Conservation (phyloP, 1,139 yeast genomes). For the Candida anutae region DNA sequence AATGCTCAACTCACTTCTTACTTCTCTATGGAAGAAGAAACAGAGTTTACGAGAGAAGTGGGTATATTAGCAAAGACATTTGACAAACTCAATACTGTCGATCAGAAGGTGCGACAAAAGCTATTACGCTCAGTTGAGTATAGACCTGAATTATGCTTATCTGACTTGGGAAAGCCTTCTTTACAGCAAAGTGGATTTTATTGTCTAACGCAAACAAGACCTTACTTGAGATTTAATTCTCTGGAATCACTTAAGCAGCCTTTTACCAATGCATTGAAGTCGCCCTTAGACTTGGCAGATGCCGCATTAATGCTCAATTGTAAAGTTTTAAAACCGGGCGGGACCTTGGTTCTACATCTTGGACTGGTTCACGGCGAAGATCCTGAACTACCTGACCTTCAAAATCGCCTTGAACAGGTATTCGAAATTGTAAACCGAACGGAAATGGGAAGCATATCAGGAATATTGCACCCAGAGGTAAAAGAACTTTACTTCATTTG, state of each 20-base stretch:
- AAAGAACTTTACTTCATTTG: slow-evolving; percentile 68
- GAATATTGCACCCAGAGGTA: slow-evolving; percentile 40
- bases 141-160: slow-evolving; percentile 53
- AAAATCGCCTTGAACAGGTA: slow-evolving; percentile 46
- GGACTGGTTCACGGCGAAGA: slow-evolving; percentile 46
- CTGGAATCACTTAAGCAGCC: slow-evolving; percentile 22
- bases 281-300: slow-evolving; percentile 67
- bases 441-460: slow-evolving; percentile 30
- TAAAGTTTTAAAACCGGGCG: slow-evolving; percentile 59
- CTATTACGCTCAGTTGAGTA: slow-evolving; percentile 10
- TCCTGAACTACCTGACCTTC: slow-evolving; percentile 52
- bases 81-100: slow-evolving; percentile 6
- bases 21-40: slow-evolving; percentile 20
- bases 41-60: slow-evolving; percentile 12
- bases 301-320: slow-evolving; percentile 77
- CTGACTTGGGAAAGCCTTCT: slow-evolving; percentile 83
- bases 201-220: slow-evolving; percentile 70
- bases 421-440: slow-evolving; percentile 42
- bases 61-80: slow-evolving; percentile 10
- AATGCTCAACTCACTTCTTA: slow-evolving; percentile 12
- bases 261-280: slow-evolving; percentile 17
- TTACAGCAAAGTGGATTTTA: slow-evolving; percentile 58
- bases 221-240: slow-evolving; percentile 36
- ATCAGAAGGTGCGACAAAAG: slow-evolving; percentile 5
- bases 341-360: slow-evolving; percentile 68